phyloP scores from a whole-genome alignment of 2,329 filamentous ascomycete genomes.

The Stachybotrys elegans region DNA sequence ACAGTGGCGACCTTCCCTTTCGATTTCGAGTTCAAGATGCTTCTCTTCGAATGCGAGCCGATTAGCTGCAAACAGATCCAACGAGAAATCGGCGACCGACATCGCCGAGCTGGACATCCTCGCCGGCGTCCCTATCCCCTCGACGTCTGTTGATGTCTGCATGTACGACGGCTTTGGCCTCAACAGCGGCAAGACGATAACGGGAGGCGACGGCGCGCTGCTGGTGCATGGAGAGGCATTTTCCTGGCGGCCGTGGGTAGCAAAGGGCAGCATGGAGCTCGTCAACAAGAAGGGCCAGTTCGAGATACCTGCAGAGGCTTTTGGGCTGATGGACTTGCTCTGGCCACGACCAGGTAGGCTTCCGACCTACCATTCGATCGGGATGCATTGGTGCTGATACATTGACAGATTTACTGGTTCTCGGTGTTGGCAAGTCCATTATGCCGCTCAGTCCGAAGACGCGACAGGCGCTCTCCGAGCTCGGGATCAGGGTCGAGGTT shows the following conservation, averaged over 20 bases:
- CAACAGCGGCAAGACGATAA: slow-evolving; percentile 71
- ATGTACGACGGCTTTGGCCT: slow-evolving; percentile 79
- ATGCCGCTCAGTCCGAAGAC: slow-evolving; percentile 72
- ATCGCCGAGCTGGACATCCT: slow-evolving; percentile 77
- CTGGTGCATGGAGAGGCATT: slow-evolving; percentile 86
- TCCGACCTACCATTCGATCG: neutral
- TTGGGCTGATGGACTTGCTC: slow-evolving; percentile 70
- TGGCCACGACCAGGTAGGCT: slow-evolving; percentile 83
- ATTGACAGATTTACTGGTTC: slow-evolving; percentile 69
- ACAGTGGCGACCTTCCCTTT: too few species aligned
- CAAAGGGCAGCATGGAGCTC: slow-evolving; percentile 41
- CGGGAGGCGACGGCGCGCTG: slow-evolving; percentile 65
- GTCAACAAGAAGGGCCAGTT: slow-evolving; percentile 76
- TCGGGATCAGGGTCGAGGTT: slow-evolving; percentile 84
- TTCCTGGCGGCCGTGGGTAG: slow-evolving; percentile 77
- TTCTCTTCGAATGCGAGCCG: too few species aligned
- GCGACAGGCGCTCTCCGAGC: slow-evolving; percentile 62
- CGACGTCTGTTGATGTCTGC: slow-evolving; percentile 80
- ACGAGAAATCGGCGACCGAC: slow-evolving; percentile 45
- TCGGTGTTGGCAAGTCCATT: slow-evolving; percentile 78
- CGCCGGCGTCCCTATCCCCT: slow-evolving; percentile 66
- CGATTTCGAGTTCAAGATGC: too few species aligned
- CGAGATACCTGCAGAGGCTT: slow-evolving; percentile 65
- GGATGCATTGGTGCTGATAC: neutral
- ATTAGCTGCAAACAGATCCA: too few species aligned